Conservation (phyloP, 345 rosid genomes). For the Gossypium thurberi region DNA sequence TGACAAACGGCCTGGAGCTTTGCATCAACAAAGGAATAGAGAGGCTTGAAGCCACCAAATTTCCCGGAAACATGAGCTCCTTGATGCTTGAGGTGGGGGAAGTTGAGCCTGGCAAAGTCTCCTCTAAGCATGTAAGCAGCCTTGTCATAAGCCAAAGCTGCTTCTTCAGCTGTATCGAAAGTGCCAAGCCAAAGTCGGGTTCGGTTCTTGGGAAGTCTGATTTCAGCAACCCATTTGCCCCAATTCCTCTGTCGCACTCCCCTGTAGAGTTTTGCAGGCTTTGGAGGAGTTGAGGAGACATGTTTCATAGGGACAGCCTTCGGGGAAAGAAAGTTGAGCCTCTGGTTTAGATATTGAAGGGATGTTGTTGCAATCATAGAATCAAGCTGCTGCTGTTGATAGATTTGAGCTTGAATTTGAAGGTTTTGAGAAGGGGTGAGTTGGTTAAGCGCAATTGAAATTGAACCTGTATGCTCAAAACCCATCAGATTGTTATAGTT, state of each 20-base stretch:
- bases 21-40: slow-evolving; percentile 79
- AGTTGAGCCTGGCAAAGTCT: slow-evolving; percentile 77
- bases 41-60: slow-evolving; percentile 54
- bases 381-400: slow-evolving; percentile 19
- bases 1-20: slow-evolving; percentile 80
- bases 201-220: slow-evolving; percentile 83
- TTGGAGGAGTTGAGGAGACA: slow-evolving; percentile 21
- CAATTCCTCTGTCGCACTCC: slow-evolving; percentile 90
- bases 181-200: slow-evolving; percentile 96
- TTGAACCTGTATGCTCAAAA: slow-evolving; percentile 30
- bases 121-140: slow-evolving; percentile 86
- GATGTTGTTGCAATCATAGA: background rate
- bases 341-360: slow-evolving; percentile 16
- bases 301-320: slow-evolving; percentile 61
- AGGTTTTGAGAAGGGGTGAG: slow-evolving; percentile 64
- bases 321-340: slow-evolving; percentile 30
- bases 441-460: slow-evolving; percentile 46
- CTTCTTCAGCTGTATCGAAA: slow-evolving; percentile 85
- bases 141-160: slow-evolving; percentile 81
- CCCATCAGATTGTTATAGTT: slow-evolving; percentile 15
- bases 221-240: slow-evolving; percentile 97
- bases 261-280: slow-evolving; percentile 59
- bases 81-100: slow-evolving; percentile 57
- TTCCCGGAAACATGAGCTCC: slow-evolving; percentile 31
- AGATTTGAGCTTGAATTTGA: slow-evolving; percentile 58